phyloP scores from a whole-genome alignment of 164 flowering plant species.

The Nymphaea colorata region DNA sequence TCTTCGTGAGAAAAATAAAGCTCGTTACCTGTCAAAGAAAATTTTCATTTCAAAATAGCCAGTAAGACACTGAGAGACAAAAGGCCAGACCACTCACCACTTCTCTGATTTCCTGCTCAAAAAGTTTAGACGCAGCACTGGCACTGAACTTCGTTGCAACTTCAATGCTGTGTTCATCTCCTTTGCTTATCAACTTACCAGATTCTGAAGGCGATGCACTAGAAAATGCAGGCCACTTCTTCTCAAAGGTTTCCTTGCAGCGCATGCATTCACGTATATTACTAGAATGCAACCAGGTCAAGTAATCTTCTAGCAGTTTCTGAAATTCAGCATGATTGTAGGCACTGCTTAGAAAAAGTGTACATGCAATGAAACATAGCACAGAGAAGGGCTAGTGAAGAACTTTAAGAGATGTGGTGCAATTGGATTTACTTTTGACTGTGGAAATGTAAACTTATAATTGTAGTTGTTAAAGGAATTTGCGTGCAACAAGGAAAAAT shows the following conservation, averaged over 20 bases:
- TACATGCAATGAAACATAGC: neutral
- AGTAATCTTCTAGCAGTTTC: constrained; percentile 64
- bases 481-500: neutral
- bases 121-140: constrained; percentile 57
- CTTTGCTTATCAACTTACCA: constrained; percentile 24
- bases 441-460: neutral
- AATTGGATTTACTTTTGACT: neutral
- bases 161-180: constrained; percentile 36
- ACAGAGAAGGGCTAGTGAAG: neutral
- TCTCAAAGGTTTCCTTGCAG: constrained; percentile 55
- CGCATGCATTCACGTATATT: constrained; percentile 45
- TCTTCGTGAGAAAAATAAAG: no score
- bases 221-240: constrained; percentile 52
- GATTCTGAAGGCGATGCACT: constrained; percentile 19
- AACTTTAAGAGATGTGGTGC: neutral
- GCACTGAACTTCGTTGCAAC: constrained; percentile 53
- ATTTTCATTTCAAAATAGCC: no score
- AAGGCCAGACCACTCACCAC: constrained; percentile 36
- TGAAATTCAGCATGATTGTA: constrained; percentile 18
- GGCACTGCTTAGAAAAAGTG: constrained; percentile 1
- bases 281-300: constrained; percentile 53
- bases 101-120: constrained; percentile 89
- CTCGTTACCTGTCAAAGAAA: no score
- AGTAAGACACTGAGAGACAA: no score
- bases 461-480: neutral